Evolutionary conservation across 768 basidiomycete species (phyloP).

Genomic region (Lentinula detonsa): DNA sequence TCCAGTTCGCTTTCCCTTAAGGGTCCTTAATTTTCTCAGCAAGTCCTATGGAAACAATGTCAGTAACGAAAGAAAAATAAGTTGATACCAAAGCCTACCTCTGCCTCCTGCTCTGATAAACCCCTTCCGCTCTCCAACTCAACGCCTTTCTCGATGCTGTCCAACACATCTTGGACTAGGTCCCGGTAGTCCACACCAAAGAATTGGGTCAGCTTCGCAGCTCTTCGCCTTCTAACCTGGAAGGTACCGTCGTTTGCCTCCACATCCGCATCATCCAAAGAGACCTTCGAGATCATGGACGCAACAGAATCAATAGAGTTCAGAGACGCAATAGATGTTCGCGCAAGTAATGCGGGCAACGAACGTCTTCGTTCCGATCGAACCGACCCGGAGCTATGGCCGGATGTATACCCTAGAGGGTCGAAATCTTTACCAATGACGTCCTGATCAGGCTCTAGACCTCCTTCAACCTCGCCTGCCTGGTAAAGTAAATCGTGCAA

Average conservation of each 20-base stretch:
- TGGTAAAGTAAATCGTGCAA: slow-evolving; percentile 63
- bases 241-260: slow-evolving; percentile 29
- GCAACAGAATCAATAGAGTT: not conserved
- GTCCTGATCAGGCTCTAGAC: not conserved
- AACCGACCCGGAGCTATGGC: slow-evolving; percentile 30
- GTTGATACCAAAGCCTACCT: slow-evolving; percentile 40
- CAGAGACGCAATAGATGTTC: slow-evolving; percentile 47
- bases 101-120: slow-evolving; percentile 60
- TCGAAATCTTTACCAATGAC: slow-evolving; percentile 5
- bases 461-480: slow-evolving; percentile 16
- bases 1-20: slow-evolving; percentile 45
- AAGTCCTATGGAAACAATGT: slow-evolving; percentile 37
- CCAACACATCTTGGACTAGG: slow-evolving; percentile 69
- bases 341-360: slow-evolving; percentile 70
- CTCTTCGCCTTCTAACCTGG: slow-evolving; percentile 65
- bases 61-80: slow-evolving; percentile 6
- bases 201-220: slow-evolving; percentile 82
- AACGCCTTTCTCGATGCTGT: slow-evolving; percentile 72
- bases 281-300: not conserved
- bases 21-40: slow-evolving; percentile 43
- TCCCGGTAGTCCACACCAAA: slow-evolving; percentile 85
- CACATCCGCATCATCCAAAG: slow-evolving; percentile 5
- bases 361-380: slow-evolving; percentile 65
- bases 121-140: slow-evolving; percentile 65
- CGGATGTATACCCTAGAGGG: not conserved